A percentile compares a stretch with the other conserved stretches of the same genome.
These are phyloP conservation scores for Trifolium fragiferum DNA, from an alignment of 306 rosid genomes.

Conservation along the genomic window DNA sequence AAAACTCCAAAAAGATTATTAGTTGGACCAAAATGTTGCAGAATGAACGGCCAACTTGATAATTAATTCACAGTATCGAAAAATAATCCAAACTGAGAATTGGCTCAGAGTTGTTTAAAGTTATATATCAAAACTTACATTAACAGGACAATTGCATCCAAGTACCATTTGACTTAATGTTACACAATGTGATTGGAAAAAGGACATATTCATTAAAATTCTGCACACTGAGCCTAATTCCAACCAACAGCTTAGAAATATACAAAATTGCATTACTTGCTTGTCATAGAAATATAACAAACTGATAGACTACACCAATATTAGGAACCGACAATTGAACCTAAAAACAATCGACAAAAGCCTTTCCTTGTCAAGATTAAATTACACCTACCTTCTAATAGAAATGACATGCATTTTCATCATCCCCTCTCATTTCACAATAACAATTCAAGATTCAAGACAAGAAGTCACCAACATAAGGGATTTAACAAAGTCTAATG, in stretches of 20 bases:
- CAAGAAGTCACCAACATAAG: neutral
- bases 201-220: no score
- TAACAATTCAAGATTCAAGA: constrained; percentile 16
- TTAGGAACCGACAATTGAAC: neutral
- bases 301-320: neutral
- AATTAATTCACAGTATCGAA: no score
- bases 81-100: neutral
- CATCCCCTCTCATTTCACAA: constrained; percentile 29
- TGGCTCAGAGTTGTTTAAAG: neutral
- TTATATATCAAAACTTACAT: neutral
- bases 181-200: neutral
- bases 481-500: constrained; percentile 33
- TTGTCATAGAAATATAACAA: neutral
- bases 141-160: neutral
- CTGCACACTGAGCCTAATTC: neutral
- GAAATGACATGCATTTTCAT: constrained; percentile 36
- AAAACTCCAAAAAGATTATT: no score
- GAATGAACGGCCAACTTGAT: no score
- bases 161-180: neutral
- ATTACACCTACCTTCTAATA: constrained; percentile 29
- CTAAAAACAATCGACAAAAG: neutral
- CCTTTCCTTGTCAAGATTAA: neutral
- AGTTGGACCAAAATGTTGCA: no score
- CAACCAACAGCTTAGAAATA: neutral
- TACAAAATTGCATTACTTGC: neutral